phyloP scores from a whole-genome alignment of 192 early-diverging fungal species.

The Pilaira anomala region DNA sequence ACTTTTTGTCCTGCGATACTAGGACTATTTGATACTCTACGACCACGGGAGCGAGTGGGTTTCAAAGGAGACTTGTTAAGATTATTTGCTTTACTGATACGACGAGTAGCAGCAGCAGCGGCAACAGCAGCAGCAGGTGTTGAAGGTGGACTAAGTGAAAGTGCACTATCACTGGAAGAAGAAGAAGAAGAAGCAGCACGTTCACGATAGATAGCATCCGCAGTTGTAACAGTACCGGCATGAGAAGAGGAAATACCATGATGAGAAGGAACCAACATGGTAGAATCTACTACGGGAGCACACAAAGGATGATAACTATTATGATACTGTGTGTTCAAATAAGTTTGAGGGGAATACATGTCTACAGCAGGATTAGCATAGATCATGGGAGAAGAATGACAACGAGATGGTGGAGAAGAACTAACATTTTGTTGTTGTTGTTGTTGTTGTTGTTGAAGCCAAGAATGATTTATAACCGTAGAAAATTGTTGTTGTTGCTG shows the following conservation, averaged over 20 bases:
- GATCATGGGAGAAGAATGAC: slow-evolving; percentile 11
- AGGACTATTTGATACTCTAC: slow-evolving; percentile 50
- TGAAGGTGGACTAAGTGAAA: not conserved
- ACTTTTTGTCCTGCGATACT: slow-evolving; percentile 43
- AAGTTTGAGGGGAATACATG: slow-evolving; percentile 15
- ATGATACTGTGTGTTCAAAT: slow-evolving; percentile 2
- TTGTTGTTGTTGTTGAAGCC: too few species aligned
- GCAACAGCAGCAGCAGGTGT: not conserved
- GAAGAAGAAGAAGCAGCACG: slow-evolving; percentile 12
- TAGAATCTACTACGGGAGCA: not conserved
- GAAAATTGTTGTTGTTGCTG: not conserved
- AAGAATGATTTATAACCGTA: not conserved
- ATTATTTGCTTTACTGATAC: slow-evolving; percentile 1
- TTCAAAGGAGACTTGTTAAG: slow-evolving; percentile 6
- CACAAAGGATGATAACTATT: not conserved
- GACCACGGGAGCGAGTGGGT: slow-evolving; percentile 41
- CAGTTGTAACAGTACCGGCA: not conserved
- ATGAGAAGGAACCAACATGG: not conserved
- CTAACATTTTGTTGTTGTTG: too few species aligned
- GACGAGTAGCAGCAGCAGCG: not conserved
- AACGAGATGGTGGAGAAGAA: too few species aligned
- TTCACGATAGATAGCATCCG: slow-evolving; percentile 1
- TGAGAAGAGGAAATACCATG: too few species aligned
- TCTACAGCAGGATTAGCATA: slow-evolving; percentile 16
- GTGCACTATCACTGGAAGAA: slow-evolving; percentile 4